A percentile compares a stretch with the other conserved stretches of the same genome.
Evolutionary conservation across 495 filamentous ascomycete genomes (phyloP).

Genomic region (Trypethelium eluteriae): DNA sequence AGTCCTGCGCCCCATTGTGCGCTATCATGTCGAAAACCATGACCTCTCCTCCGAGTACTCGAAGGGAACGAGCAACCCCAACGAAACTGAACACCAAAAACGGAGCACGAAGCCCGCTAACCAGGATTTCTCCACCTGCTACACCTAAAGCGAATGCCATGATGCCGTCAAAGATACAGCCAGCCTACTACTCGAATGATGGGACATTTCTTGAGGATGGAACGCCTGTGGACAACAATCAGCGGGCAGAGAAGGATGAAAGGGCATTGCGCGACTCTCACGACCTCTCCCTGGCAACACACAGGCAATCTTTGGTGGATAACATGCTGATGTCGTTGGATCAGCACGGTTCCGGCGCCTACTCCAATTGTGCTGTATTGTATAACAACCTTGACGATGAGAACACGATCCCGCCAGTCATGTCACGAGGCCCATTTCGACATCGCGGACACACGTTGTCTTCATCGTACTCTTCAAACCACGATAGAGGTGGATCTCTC

Average conservation of each 20-base stretch:
- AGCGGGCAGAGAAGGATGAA: slow-evolving; percentile 1
- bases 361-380: slow-evolving; percentile 28
- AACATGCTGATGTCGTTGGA: slow-evolving; percentile 89
- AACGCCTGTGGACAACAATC: background rate
- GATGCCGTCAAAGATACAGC: background rate
- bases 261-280: background rate
- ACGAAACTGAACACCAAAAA: background rate
- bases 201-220: background rate
- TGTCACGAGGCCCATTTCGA: slow-evolving; percentile 40
- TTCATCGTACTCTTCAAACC: slow-evolving; percentile 68
- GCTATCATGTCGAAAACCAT: background rate
- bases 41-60: background rate
- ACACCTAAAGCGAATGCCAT: slow-evolving; percentile 9
- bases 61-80: background rate
- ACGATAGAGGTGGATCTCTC: slow-evolving; percentile 48
- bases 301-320: slow-evolving; percentile 38
- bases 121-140: background rate
- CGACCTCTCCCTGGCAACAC: background rate
- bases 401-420: slow-evolving; percentile 28
- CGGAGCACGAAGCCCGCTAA: background rate
- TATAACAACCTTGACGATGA: slow-evolving; percentile 39
- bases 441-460: slow-evolving; percentile 55
- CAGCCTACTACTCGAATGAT: background rate
- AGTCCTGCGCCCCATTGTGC: background rate
- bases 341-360: slow-evolving; percentile 45